Evolutionary conservation across 2,329 filamentous ascomycete species (phyloP).

Genomic region (Arthrobotrys sphaeroides): DNA sequence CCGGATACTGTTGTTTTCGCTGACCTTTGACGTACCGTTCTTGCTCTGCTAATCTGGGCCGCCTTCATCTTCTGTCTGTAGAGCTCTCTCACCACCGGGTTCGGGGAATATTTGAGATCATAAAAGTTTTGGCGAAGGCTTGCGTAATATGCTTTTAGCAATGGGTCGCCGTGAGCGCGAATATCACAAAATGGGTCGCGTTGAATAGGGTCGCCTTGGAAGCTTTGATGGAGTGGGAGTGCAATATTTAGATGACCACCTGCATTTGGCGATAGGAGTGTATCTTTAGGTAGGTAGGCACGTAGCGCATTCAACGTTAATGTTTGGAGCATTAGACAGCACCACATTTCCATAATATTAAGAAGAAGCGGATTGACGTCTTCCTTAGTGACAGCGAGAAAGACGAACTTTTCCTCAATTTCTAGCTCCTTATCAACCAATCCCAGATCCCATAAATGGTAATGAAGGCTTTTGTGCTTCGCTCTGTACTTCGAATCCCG

Average conservation of each 20-base stretch:
- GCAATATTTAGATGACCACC: constrained; percentile 6
- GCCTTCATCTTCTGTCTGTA: background rate
- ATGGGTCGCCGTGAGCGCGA: background rate
- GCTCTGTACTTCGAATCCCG: background rate
- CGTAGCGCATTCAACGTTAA: background rate
- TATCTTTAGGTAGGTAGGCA: background rate
- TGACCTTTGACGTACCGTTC: background rate
- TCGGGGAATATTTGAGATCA: background rate
- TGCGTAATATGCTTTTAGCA: background rate
- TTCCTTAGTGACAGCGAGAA: background rate
- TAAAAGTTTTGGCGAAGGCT: background rate
- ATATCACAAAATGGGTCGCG: background rate
- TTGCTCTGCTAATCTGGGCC: background rate
- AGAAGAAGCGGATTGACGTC: background rate
- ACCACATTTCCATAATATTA: constrained; percentile 1
- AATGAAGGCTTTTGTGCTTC: background rate
- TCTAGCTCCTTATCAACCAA: background rate
- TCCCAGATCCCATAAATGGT: background rate
- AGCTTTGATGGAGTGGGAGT: constrained; percentile 2
- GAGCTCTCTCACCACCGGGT: background rate
- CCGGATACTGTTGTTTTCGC: background rate
- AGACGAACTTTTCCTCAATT: background rate
- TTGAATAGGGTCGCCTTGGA: background rate
- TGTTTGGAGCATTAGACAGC: constrained; percentile 2
- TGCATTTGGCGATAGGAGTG: background rate